Conservation (phyloP, 1,284 basidiomycete species). For the Hemileia vastatrix region DNA sequence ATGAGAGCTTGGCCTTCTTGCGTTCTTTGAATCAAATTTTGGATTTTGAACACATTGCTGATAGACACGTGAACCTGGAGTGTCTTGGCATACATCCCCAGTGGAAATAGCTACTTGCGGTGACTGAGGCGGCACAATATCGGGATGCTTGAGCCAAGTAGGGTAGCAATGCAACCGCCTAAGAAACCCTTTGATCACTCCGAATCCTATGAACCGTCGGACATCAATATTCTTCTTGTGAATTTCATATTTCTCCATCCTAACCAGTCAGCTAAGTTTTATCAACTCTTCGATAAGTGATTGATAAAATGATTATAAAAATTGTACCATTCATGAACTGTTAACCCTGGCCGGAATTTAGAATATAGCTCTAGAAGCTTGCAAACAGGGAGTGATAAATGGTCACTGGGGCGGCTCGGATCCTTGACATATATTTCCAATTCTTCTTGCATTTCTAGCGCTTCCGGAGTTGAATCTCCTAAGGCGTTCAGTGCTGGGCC, state of each 20-base stretch:
- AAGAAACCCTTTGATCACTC: constrained; percentile 97
- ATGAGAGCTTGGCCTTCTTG: constrained; percentile 8
- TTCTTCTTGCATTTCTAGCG: constrained; percentile 15
- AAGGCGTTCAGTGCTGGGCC: constrained; percentile 5
- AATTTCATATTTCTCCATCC: constrained; percentile 63
- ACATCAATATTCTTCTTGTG: constrained; percentile 70
- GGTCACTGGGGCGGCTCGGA: no score
- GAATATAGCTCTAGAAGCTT: constrained; percentile 75
- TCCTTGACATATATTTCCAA: constrained; percentile 10
- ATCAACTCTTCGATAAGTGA: neutral
- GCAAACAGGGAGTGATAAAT: constrained; percentile 30
- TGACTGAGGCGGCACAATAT: neutral
- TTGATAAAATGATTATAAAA: neutral
- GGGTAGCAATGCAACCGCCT: constrained; percentile 88
- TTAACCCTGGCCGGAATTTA: constrained; percentile 69
- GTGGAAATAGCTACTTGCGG: neutral
- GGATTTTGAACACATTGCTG: neutral
- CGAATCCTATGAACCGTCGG: constrained; percentile 90
- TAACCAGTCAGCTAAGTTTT: neutral
- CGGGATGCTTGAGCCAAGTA: constrained; percentile 44
- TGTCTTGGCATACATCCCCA: neutral
- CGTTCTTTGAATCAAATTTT: constrained; percentile 1
- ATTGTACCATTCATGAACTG: constrained; percentile 75
- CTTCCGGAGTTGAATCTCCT: constrained; percentile 15
- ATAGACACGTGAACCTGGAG: neutral